Percentiles rank a stretch among this genome's conserved stretches.
These are phyloP conservation scores for Chenopodium quinoa DNA, from an alignment of 148 eudicot genomes.

Conservation along the genomic window DNA sequence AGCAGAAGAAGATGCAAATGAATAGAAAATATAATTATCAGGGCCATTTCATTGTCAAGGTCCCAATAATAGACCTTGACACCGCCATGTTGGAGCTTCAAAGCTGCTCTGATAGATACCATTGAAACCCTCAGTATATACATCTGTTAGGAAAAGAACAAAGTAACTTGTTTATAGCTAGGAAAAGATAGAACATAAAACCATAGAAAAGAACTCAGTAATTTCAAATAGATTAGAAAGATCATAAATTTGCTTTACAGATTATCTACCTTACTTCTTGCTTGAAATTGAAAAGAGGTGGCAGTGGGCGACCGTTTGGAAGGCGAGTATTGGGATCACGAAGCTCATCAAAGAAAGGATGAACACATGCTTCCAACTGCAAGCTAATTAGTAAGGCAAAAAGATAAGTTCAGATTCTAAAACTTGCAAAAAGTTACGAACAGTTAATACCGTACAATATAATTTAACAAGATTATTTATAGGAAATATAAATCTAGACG, in stretches of 20 bases:
- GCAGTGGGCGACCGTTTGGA: conserved; percentile 86
- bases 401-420: not conserved
- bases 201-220: not conserved
- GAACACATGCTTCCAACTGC: conserved; percentile 94
- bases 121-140: conserved; percentile 89
- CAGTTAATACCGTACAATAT: not conserved
- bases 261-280: conserved; percentile 55
- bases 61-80: conserved; percentile 84
- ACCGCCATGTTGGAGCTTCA: conserved; percentile 91
- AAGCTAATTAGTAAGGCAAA: not conserved
- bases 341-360: conserved; percentile 93
- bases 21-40: conserved; percentile 86
- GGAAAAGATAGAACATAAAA: not conserved
- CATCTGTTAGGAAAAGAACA: conserved; percentile 48
- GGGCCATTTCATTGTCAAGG: conserved; percentile 98
- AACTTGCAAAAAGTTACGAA: not conserved
- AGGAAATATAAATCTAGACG: not conserved
- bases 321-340: conserved; percentile 90
- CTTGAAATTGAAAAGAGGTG: conserved; percentile 89
- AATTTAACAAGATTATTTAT: not conserved
- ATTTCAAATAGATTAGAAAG: not conserved
- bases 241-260: not conserved
- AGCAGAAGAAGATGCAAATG: conserved; percentile 50
- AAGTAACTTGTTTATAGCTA: too few relatives aligned
- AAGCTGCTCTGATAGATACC: conserved; percentile 97